Conservation (phyloP, 2,329 filamentous ascomycete species). For the Pyrenophora tritici-repentis region DNA sequence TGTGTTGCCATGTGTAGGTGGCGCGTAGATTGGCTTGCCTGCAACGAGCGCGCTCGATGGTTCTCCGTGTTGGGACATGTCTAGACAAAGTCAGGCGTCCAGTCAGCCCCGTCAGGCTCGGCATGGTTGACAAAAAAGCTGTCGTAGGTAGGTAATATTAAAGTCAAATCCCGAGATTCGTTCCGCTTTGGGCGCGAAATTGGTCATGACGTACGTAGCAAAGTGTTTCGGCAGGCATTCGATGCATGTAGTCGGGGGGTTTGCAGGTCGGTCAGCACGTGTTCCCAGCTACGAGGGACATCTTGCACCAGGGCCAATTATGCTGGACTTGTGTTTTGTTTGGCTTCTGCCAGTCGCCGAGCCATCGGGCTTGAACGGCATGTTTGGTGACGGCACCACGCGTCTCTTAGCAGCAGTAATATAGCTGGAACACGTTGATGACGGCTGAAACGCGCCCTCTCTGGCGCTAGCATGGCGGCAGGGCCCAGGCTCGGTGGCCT, state of each 20-base stretch:
- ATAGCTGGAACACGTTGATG: conserved; percentile 10
- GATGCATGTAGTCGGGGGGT: not conserved
- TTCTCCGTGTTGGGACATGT: too few relatives aligned
- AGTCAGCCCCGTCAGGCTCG: too few relatives aligned
- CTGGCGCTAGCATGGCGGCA: conserved; percentile 3
- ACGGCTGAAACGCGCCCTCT: conserved; percentile 8
- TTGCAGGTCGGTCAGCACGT: not conserved
- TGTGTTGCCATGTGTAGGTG: not conserved
- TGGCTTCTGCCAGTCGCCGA: conserved; percentile 3
- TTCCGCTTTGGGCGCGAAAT: not conserved
- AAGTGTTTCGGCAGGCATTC: not conserved
- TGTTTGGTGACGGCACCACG: conserved; percentile 1
- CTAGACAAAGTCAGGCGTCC: too few relatives aligned
- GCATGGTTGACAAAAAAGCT: not conserved
- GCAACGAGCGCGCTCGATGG: not conserved
- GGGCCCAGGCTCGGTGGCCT: conserved; percentile 5
- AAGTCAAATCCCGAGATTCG: conserved; percentile 2
- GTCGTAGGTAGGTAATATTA: not conserved
- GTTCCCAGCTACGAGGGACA: conserved; percentile 1
- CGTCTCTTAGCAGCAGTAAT: conserved; percentile 8
- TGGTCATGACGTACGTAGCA: conserved; percentile 9
- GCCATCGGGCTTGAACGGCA: not conserved
- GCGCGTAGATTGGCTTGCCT: not conserved
- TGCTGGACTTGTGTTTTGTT: conserved; percentile 6
- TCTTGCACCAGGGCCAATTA: not conserved